Base-by-base conservation (phyloP, 1,139 yeast genomes). In the Blastobotrys elegans region DNA sequence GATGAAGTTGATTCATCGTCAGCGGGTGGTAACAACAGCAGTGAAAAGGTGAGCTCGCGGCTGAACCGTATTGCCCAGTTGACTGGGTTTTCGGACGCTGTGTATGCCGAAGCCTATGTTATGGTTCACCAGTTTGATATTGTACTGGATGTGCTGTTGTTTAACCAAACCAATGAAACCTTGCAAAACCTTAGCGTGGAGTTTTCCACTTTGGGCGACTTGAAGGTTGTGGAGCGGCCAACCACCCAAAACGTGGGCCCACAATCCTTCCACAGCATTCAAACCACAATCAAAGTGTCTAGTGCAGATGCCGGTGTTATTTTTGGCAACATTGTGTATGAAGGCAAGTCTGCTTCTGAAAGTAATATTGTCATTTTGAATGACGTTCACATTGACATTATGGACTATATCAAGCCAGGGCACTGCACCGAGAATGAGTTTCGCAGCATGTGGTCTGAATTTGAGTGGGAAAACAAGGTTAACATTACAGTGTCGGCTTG, bases 401-500 rank as follows among this genome's bases (percentile, higher is more conserved):
- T 92, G 92, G 97, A 92, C 69, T 94, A 94, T 71, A 90, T 94
- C 66, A 88, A 87, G 66, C 97, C 98, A 21, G 95, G 96, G 13
- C 76, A 79, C 24, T 88, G 96, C 67, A 73, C 89, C 16, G 98
- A 92, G 68, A 80, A 82, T 45, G 84, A 80, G 57, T 94, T 94
- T 86, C 86, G 98, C 62, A 80, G 82, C 60, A 90, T 90, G 97
- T 94, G 99, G 99, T 87, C 89, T 66, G 97, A 90, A 67, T 94
- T 94, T 65, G 99, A 94, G 71, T 94, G 99, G 99, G 99, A 94
- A 69, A 94, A 94, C 72, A 94, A 94, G 73, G 92, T 94, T 62
- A 86, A 92, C 53, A 86, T 94, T 64, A 83, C 85, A 59, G 82
- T 95, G 2, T 75, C 74, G 49, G 16, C 24, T 4, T 75, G 83